phyloP scores from a whole-genome alignment of 495 filamentous ascomycete genomes.

The Margaritispora aquatica region DNA sequence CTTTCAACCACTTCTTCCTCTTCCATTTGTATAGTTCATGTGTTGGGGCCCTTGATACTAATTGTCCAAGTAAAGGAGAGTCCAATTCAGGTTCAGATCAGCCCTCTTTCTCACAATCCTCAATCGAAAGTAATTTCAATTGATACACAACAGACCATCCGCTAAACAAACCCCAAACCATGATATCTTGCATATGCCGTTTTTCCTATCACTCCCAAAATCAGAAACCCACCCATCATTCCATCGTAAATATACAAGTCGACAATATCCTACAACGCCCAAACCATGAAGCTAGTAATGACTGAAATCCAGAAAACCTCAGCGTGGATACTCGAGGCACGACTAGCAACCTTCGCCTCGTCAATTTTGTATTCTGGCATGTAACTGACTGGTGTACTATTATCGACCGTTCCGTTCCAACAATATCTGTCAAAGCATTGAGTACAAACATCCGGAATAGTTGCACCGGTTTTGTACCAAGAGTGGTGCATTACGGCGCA shows the following conservation, averaged over 20 bases:
- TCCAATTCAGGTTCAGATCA: too few relatives aligned
- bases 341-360: not conserved
- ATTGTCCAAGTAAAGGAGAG: too few relatives aligned
- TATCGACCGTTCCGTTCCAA: conserved; percentile 71
- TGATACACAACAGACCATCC: too few relatives aligned
- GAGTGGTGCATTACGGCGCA: conserved; percentile 82
- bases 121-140: too few relatives aligned
- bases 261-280: not conserved
- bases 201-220: too few relatives aligned
- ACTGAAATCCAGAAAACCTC: not conserved
- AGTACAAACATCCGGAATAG: conserved; percentile 59
- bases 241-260: not conserved
- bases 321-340: not conserved
- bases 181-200: too few relatives aligned
- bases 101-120: too few relatives aligned
- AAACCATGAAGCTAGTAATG: not conserved
- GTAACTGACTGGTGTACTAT: conserved; percentile 22
- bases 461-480: conserved; percentile 57
- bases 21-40: too few relatives aligned
- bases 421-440: conserved; percentile 78
- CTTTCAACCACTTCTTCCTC: too few relatives aligned
- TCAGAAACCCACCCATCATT: too few relatives aligned
- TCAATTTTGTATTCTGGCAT: conserved; percentile 13
- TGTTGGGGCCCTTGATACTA: too few relatives aligned
- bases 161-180: too few relatives aligned